Base-by-base conservation (phyloP, 352 stramenopile genomes). In the Phytophthora ramorum region DNA sequence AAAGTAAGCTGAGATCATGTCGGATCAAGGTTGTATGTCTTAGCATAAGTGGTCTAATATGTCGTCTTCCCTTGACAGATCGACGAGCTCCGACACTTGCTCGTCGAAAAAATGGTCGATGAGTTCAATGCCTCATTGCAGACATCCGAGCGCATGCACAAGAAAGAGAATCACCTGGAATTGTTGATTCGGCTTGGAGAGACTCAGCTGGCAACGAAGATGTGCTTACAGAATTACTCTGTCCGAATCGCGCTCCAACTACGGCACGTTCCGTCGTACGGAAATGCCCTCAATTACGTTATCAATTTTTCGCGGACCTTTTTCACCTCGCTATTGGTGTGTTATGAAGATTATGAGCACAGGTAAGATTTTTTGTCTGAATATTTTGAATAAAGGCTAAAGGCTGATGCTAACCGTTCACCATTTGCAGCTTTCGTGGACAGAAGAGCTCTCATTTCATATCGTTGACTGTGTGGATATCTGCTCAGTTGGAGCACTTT, bases 191-290 rank as follows among this genome's bases (percentile, higher is more conserved):
- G 89, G 32, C 69, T 95, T 26, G 85, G 79, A 7, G 73, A 93
- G 35, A 82, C 85, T 6, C 61, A 83, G 5, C 48, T 92, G 2
- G 87, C 85, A 10, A 91, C 87, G 0, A 75, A 93, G 45, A 92
- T 95, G 81, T 95, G 87, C 59, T 65, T 95, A 26, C 76, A 92
- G 45, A 92, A 91, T 63, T 95, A 95, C 58, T 89, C 83, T 3
- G 82, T 90, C 26, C 83, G 81, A 32, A 92, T 95, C 16, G 84
- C 83, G 1, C 59, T 92, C 24, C 85, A 95, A 45, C 68, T 95
- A 34, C 83, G 85, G 3, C 79, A 90, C 20, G 85, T 95, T 2
- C 83, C 82, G 24, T 90, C 83, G 17, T 85, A 87, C 30, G 87
- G 87, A 9, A 90, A 91, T 57, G 66, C 77, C 19, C 77, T 93